These are phyloP conservation scores for Datura wrightii DNA, from an alignment of 257 asterid genomes.

Conservation along the genomic window DNA sequence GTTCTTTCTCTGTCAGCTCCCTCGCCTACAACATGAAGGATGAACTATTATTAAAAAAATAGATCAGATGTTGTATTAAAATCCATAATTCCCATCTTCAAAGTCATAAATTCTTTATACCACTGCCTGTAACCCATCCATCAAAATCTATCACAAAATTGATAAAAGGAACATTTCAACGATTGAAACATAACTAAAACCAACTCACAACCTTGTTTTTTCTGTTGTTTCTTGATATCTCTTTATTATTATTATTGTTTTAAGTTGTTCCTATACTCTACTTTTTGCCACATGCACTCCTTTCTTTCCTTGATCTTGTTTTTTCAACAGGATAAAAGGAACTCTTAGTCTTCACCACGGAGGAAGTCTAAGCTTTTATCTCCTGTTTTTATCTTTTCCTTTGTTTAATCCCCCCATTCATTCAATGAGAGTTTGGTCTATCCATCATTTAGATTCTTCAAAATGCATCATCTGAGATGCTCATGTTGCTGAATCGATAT, in stretches of 20 bases:
- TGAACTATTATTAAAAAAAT: background rate
- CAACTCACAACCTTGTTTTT: background rate
- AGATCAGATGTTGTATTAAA: background rate
- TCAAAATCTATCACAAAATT: background rate
- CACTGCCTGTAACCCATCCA: background rate
- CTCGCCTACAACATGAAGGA: conserved; percentile 49
- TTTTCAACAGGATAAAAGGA: background rate
- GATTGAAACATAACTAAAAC: background rate
- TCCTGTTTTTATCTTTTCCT: background rate
- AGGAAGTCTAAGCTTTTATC: background rate
- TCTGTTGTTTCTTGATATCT: background rate
- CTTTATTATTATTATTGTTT: background rate
- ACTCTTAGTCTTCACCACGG: background rate
- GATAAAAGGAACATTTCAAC: background rate
- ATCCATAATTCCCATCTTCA: background rate
- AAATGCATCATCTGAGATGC: background rate
- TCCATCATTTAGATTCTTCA: background rate
- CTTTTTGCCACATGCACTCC: background rate
- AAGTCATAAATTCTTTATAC: background rate
- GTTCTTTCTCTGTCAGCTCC: conserved; percentile 75
- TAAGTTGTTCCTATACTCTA: background rate
- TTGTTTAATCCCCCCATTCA: conserved; percentile 15
- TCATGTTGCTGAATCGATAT: background rate
- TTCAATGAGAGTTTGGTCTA: background rate
- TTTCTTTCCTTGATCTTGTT: background rate